Percentiles rank a stretch among this genome's conserved stretches.
Conservation (phyloP, 2,329 filamentous ascomycete species). For the Apiospora koreana region DNA sequence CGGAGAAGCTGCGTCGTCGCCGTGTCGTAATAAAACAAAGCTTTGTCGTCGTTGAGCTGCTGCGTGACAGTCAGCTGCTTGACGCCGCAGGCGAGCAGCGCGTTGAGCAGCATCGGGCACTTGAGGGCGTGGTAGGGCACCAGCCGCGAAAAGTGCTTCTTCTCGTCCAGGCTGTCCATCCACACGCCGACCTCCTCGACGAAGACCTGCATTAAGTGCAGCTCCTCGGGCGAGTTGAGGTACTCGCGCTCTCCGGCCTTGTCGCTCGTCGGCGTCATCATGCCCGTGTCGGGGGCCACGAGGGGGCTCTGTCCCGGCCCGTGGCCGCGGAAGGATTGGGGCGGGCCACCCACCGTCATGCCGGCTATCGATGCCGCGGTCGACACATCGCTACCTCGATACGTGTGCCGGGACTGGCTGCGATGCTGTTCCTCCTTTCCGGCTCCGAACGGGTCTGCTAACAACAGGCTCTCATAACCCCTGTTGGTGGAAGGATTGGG, state of each 20-base stretch:
- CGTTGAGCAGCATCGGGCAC: slow-evolving; percentile 86
- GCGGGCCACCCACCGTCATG: slow-evolving; percentile 36
- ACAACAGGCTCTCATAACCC: slow-evolving; percentile 24
- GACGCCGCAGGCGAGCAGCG: slow-evolving; percentile 85
- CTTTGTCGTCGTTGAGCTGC: slow-evolving; percentile 72
- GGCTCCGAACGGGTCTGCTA: slow-evolving; percentile 23
- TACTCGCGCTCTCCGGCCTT: slow-evolving; percentile 55
- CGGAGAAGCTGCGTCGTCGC: slow-evolving; percentile 78
- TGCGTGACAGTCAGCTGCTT: slow-evolving; percentile 73
- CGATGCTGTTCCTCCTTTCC: slow-evolving; percentile 27
- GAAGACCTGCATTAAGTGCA: slow-evolving; percentile 89
- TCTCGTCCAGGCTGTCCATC: slow-evolving; percentile 89
- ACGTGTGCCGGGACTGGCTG: slow-evolving; percentile 25
- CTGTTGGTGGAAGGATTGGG: slow-evolving; percentile 25
- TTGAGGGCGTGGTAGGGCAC: slow-evolving; percentile 82
- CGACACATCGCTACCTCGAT: slow-evolving; percentile 39
- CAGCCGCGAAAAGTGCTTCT: slow-evolving; percentile 82
- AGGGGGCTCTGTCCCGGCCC: slow-evolving; percentile 28
- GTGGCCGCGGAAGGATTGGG: slow-evolving; percentile 26
- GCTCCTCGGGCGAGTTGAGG: slow-evolving; percentile 74
- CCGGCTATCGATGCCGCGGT: slow-evolving; percentile 40
- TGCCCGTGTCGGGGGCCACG: slow-evolving; percentile 29
- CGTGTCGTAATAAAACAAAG: slow-evolving; percentile 80
- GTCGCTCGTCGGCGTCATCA: slow-evolving; percentile 44
- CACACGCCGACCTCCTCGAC: slow-evolving; percentile 87